Conservation (phyloP, 2,329 filamentous ascomycete species). For the Dryadomyces quercivorus region DNA sequence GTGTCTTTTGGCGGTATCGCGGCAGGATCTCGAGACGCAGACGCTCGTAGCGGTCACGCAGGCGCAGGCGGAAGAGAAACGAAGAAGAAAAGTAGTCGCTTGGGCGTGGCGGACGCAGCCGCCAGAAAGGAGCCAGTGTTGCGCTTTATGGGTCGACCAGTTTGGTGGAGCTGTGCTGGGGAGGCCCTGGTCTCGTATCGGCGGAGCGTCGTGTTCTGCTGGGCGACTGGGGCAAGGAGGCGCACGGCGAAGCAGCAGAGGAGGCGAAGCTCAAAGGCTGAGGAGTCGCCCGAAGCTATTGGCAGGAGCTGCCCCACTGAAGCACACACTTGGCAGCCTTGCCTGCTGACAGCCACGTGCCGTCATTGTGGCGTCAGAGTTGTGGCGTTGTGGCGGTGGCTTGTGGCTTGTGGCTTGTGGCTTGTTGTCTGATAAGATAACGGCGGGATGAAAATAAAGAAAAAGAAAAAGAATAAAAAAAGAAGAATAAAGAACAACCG, state of each 20-base stretch:
- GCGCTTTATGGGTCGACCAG: neutral
- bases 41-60: conserved; percentile 54
- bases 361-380: no score
- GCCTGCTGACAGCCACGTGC: no score
- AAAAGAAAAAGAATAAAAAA: neutral
- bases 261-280: neutral
- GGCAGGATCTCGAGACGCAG: conserved; percentile 69
- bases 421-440: neutral
- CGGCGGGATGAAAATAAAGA: neutral
- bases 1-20: conserved; percentile 54
- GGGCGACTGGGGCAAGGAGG: neutral
- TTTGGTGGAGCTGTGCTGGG: no score
- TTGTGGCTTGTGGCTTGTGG: no score
- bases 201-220: neutral
- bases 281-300: neutral
- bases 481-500: neutral
- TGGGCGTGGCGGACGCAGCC: neutral
- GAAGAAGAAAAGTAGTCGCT: neutral
- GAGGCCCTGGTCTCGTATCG: no score
- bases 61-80: conserved; percentile 10
- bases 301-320: no score
- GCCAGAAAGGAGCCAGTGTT: neutral
- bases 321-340: no score
- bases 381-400: no score
- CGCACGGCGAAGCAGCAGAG: neutral